Percentiles rank a stretch among this genome's conserved stretches.
Evolutionary conservation across 306 rosid species (phyloP).

Genomic region (Quercus dentata): DNA sequence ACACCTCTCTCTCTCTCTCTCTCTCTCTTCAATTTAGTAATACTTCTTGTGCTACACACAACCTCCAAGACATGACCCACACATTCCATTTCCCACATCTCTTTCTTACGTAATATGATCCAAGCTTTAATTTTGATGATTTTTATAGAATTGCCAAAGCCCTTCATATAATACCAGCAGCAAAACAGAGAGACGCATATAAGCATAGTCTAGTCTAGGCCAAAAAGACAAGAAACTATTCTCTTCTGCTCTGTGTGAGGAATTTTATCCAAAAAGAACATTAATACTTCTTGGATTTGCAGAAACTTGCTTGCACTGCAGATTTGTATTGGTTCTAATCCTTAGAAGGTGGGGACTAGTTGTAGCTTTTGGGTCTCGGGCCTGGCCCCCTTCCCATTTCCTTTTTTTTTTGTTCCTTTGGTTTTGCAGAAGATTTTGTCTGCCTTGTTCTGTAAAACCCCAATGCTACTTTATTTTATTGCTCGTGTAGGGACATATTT

Average conservation of each 20-base stretch:
- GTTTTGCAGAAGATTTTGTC: conserved; percentile 48
- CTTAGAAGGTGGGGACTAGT: conserved; percentile 32
- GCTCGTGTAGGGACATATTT: neutral
- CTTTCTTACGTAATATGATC: conserved; percentile 40
- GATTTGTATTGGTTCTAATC: conserved; percentile 14
- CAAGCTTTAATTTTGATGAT: conserved; percentile 22
- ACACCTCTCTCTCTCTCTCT: conserved; percentile 10
- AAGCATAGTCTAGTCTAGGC: neutral
- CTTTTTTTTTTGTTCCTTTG: conserved; percentile 17
- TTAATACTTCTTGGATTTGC: conserved; percentile 54
- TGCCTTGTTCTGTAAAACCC: conserved; percentile 28
- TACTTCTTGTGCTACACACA: neutral
- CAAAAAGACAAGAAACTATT: conserved; percentile 27
- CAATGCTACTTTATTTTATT: neutral
- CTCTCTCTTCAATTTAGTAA: conserved; percentile 1
- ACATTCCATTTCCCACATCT: conserved; percentile 25
- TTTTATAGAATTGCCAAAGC: neutral
- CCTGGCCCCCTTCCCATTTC: conserved; percentile 31
- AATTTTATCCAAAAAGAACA: conserved; percentile 32
- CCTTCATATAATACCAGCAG: conserved; percentile 22
- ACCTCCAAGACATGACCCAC: conserved; percentile 28
- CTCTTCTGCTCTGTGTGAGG: conserved; percentile 28
- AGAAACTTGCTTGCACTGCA: conserved; percentile 32
- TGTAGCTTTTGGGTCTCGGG: conserved; percentile 34
- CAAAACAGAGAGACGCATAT: neutral